phyloP scores from a whole-genome alignment of 495 filamentous ascomycete genomes.

The Chaetomium cochliodes region DNA sequence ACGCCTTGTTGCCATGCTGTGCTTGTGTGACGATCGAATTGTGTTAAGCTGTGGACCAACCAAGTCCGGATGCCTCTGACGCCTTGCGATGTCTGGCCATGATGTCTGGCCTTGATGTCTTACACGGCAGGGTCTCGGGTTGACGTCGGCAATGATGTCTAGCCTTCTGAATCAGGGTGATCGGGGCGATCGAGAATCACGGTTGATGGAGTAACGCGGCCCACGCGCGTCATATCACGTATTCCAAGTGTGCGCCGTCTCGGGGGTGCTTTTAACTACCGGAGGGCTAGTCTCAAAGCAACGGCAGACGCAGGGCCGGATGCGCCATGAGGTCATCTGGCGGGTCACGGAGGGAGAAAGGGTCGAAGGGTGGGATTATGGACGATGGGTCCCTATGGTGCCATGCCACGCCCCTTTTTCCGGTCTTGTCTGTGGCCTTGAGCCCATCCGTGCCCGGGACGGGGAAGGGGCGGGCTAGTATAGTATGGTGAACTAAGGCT shows the following conservation, averaged over 20 bases:
- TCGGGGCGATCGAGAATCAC: not conserved
- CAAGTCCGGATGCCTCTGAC: not conserved
- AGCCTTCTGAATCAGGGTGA: not conserved
- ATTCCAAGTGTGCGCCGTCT: not conserved
- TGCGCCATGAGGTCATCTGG: conserved; percentile 10
- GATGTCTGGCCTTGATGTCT: not conserved
- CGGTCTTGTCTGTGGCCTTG: too few relatives aligned
- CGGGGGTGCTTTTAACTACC: not conserved
- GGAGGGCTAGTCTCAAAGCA: not conserved
- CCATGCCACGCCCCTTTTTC: not conserved
- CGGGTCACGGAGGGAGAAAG: not conserved
- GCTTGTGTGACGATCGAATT: not conserved
- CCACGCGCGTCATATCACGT: not conserved
- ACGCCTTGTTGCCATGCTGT: not conserved
- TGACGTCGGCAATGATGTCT: not conserved
- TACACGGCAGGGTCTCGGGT: not conserved
- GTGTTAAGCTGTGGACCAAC: not conserved
- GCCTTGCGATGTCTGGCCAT: not conserved
- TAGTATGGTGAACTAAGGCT: too few relatives aligned
- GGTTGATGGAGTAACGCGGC: not conserved
- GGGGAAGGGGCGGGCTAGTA: too few relatives aligned
- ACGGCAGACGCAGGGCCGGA: not conserved
- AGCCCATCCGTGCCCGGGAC: too few relatives aligned
- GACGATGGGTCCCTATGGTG: not conserved
- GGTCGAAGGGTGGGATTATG: too few relatives aligned